These are phyloP conservation scores for Russula dissimulans DNA, from an alignment of 768 basidiomycete species.

Conservation along the genomic window DNA sequence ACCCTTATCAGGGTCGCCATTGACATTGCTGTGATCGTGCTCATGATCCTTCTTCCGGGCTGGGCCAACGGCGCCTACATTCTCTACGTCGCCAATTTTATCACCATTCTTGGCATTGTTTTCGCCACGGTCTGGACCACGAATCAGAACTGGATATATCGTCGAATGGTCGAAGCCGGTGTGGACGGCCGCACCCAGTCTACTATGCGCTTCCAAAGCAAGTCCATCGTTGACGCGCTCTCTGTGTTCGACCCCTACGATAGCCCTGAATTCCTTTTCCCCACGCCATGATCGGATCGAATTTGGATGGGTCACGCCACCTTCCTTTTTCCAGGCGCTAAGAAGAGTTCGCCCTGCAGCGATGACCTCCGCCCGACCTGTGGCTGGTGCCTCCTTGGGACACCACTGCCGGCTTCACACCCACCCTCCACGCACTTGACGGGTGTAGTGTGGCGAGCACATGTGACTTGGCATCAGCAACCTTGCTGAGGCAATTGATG, in stretches of 20 bases:
- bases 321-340: background rate
- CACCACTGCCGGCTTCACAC: too few relatives aligned
- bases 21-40: constrained; percentile 10
- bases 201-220: constrained; percentile 13
- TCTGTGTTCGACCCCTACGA: constrained; percentile 7
- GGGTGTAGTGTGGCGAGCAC: background rate
- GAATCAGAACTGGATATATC: constrained; percentile 19
- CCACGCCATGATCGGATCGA: background rate
- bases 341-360: background rate
- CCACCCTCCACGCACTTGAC: background rate
- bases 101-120: constrained; percentile 19
- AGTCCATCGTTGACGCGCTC: background rate
- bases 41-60: constrained; percentile 9
- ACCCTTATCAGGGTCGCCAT: constrained; percentile 6
- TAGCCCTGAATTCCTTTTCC: background rate
- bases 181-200: constrained; percentile 8
- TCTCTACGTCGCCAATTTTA: constrained; percentile 14
- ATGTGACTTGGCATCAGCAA: background rate
- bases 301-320: background rate
- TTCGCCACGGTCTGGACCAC: constrained; percentile 20
- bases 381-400: background rate
- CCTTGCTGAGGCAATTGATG: background rate
- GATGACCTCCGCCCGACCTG: background rate
- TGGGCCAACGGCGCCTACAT: constrained; percentile 14
- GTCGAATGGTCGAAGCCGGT: constrained; percentile 15